Evolutionary conservation across 768 basidiomycete species (phyloP).

Genomic region (Lactarius hatsudake): DNA sequence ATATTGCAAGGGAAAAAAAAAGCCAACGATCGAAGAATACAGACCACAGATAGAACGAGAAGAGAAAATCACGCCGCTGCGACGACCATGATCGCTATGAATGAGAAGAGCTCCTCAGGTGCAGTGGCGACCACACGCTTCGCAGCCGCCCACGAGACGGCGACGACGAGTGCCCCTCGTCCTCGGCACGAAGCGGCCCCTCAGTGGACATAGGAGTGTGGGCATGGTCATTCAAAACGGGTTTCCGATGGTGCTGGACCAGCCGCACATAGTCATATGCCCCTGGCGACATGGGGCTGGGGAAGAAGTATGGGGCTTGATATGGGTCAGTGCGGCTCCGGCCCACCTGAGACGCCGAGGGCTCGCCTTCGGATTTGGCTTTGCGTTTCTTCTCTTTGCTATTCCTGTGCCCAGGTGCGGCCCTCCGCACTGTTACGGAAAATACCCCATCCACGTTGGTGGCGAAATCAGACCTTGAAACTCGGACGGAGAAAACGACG

Average conservation of each 20-base stretch:
- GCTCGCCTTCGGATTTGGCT: neutral
- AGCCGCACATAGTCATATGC: slow-evolving; percentile 35
- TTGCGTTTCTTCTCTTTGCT: neutral
- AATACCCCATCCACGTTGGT: too few relatives aligned
- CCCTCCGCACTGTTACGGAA: neutral
- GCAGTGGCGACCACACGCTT: neutral
- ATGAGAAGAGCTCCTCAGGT: slow-evolving; percentile 1
- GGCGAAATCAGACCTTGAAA: neutral
- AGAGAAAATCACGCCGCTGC: neutral
- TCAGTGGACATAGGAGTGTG: neutral
- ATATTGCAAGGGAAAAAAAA: neutral
- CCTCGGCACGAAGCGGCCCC: neutral
- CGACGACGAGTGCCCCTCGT: neutral
- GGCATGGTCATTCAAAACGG: neutral
- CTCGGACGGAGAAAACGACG: neutral
- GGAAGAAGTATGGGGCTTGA: slow-evolving; percentile 61
- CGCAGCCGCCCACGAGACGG: neutral
- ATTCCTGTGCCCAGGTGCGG: neutral
- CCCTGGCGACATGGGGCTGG: slow-evolving; percentile 43
- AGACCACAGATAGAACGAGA: neutral
- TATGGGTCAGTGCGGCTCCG: slow-evolving; percentile 54
- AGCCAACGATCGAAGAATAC: neutral
- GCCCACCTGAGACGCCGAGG: neutral
- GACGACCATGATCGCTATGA: neutral
- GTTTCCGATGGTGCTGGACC: slow-evolving; percentile 12